Base-by-base conservation (phyloP, 208 protist species). In the Leishmania arabica region DNA sequence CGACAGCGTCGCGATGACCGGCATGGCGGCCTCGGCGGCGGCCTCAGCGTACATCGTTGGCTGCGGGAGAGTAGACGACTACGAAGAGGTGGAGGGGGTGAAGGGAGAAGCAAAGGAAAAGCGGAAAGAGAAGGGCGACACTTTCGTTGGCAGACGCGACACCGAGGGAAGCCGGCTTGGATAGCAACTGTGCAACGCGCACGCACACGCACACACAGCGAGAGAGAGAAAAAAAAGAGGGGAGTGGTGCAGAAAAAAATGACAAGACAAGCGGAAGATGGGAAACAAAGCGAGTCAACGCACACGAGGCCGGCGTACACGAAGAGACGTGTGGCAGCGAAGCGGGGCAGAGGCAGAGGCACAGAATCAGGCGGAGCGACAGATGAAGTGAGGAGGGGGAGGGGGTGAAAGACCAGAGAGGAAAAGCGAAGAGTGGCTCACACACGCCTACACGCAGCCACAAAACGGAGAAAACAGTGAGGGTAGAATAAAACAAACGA, bases 1-100 rank as follows among this genome's bases (percentile, higher is more conserved):
- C 0, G 90, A 87, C 21, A 92, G 75, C n/a, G 71, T 78, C 34
- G 83, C 66, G 58, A 92, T 84, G 47, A 78, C 54, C 54, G 89
- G 88, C 77, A 87, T 71, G 58, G 68, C 79, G 66, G 51, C 77
- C 8, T 75, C 83, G 37, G 74, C 74, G 74, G 27, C 54, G 51
- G 74, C 8, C 3, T 21, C 40, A 24, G 74, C 40, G 54, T 77
- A 42, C 74, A 77, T 77, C 56, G 40, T 31, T 77, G 74, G 2
- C 13, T 34, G 21, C 5, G 27, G 69, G 45, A 54, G 45, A 9
- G 45, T 21, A 17, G 45, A 11, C 34, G 24, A 42, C 34, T 72
- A 49, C 66, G 8, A 49, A 31, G 66, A 72, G 5, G 56, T 31
- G 8, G 56, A 40, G 62, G 62, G 31, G 31, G 9, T 31, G 31